A percentile compares a stretch with the other conserved stretches of the same genome.
Evolutionary conservation across 306 rosid species (phyloP).

Genomic region (Calophaca sinica): DNA sequence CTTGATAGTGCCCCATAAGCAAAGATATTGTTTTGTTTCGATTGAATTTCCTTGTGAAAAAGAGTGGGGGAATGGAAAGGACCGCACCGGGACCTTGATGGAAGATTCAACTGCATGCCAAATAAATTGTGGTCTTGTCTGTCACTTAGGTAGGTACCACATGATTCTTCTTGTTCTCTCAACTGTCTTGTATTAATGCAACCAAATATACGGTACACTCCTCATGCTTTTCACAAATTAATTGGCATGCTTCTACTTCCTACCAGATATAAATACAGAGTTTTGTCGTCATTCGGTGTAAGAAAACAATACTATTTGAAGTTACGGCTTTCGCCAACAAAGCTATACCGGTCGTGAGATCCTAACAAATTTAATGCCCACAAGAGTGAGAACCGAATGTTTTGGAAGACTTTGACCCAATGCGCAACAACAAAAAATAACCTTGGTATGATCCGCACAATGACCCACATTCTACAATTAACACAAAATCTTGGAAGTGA

Average conservation of each 20-base stretch:
- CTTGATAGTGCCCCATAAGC: slow-evolving; percentile 31
- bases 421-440: too few relatives aligned
- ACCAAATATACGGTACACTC: slow-evolving; percentile 22
- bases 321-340: too few relatives aligned
- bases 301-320: too few relatives aligned
- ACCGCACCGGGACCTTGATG: background rate
- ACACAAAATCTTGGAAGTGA: too few relatives aligned
- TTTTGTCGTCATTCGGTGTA: too few relatives aligned
- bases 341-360: too few relatives aligned
- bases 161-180: slow-evolving; percentile 43
- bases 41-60: background rate
- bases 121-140: slow-evolving; percentile 22
- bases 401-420: too few relatives aligned
- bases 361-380: too few relatives aligned
- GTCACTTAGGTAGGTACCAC: background rate
- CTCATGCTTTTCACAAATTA: background rate
- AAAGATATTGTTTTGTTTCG: background rate
- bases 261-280: background rate
- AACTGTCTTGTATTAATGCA: slow-evolving; percentile 48
- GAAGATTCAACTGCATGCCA: slow-evolving; percentile 24
- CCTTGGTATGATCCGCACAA: too few relatives aligned
- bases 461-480: too few relatives aligned
- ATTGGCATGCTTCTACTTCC: background rate
- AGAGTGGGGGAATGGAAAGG: background rate
- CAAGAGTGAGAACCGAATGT: too few relatives aligned